These are phyloP conservation scores for Ochetophila trinervis DNA, from an alignment of 306 rosid genomes.

Conservation along the genomic window DNA sequence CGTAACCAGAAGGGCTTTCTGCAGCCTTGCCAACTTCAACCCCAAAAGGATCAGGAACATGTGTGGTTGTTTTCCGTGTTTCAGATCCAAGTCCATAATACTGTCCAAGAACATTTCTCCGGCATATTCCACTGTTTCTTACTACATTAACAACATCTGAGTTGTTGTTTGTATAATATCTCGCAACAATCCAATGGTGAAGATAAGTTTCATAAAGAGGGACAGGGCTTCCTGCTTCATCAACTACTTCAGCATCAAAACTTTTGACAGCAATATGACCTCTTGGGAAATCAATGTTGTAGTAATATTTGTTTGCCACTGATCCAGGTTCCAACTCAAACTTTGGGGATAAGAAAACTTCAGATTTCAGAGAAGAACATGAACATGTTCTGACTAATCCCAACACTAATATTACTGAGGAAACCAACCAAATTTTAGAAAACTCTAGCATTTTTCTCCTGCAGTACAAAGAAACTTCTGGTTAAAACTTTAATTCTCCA, in stretches of 20 bases:
- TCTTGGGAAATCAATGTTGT: constrained; percentile 50
- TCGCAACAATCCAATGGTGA: constrained; percentile 55
- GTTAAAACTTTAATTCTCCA: background rate
- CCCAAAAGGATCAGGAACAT: constrained; percentile 67
- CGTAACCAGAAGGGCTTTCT: constrained; percentile 52
- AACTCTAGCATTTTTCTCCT: constrained; percentile 38
- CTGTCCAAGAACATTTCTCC: constrained; percentile 23
- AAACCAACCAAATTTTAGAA: constrained; percentile 18
- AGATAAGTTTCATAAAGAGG: constrained; percentile 76
- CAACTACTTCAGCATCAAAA: constrained; percentile 65
- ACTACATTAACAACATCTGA: background rate
- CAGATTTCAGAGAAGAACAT: constrained; percentile 29
- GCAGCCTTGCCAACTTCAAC: constrained; percentile 57
- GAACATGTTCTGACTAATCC: constrained; percentile 28
- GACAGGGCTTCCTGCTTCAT: constrained; percentile 49
- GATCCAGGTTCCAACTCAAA: constrained; percentile 62
- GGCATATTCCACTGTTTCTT: constrained; percentile 62
- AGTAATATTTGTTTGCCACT: constrained; percentile 38
- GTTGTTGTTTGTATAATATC: too few species aligned
- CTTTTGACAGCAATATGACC: constrained; percentile 68
- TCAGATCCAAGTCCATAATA: constrained; percentile 75
- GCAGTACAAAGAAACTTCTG: constrained; percentile 14
- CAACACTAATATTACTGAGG: constrained; percentile 26
- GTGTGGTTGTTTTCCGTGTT: constrained; percentile 47
- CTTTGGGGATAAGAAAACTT: constrained; percentile 51